These are phyloP conservation scores for Penicillium longicatenatum DNA, from an alignment of 495 filamentous ascomycete species.

Conservation along the genomic window DNA sequence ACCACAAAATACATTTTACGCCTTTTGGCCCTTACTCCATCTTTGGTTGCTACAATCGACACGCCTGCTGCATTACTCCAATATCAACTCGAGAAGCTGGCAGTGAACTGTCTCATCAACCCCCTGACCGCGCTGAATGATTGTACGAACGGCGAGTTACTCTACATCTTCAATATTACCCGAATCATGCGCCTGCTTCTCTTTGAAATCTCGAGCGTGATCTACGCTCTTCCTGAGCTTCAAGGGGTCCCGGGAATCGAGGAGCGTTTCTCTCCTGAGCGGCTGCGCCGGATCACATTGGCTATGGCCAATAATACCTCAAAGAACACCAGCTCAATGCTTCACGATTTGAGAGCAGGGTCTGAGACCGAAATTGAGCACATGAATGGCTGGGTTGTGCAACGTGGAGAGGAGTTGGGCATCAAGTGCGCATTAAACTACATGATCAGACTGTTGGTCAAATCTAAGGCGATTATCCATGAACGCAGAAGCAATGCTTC, in stretches of 20 bases:
- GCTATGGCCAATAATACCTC: slow-evolving; percentile 61
- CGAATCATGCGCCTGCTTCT: slow-evolving; percentile 62
- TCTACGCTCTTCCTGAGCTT: slow-evolving; percentile 68
- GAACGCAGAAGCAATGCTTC: slow-evolving; percentile 28
- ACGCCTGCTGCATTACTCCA: slow-evolving; percentile 44
- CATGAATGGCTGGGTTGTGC: slow-evolving; percentile 82
- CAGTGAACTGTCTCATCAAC: slow-evolving; percentile 78
- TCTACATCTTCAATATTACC: slow-evolving; percentile 59
- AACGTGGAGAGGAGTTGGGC: slow-evolving; percentile 66
- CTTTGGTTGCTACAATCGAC: slow-evolving; percentile 49
- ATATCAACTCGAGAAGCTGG: slow-evolving; percentile 77
- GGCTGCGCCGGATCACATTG: slow-evolving; percentile 57
- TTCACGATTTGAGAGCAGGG: slow-evolving; percentile 68
- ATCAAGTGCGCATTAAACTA: slow-evolving; percentile 68
- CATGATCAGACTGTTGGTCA: slow-evolving; percentile 62
- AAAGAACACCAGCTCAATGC: slow-evolving; percentile 76
- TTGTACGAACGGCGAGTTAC: slow-evolving; percentile 71
- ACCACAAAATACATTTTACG: slow-evolving; percentile 52
- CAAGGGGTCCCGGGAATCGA: slow-evolving; percentile 59
- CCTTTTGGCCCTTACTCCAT: slow-evolving; percentile 51
- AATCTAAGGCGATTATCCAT: slow-evolving; percentile 26
- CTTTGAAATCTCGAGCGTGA: slow-evolving; percentile 65
- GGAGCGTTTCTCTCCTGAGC: slow-evolving; percentile 55
- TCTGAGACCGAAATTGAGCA: slow-evolving; percentile 76
- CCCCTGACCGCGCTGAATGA: slow-evolving; percentile 75